Evolutionary conservation across 164 flowering plant genomes (phyloP), one percentile per base, ranked within the genome.

Genomic region (Cinnamomum micranthum): DNA sequence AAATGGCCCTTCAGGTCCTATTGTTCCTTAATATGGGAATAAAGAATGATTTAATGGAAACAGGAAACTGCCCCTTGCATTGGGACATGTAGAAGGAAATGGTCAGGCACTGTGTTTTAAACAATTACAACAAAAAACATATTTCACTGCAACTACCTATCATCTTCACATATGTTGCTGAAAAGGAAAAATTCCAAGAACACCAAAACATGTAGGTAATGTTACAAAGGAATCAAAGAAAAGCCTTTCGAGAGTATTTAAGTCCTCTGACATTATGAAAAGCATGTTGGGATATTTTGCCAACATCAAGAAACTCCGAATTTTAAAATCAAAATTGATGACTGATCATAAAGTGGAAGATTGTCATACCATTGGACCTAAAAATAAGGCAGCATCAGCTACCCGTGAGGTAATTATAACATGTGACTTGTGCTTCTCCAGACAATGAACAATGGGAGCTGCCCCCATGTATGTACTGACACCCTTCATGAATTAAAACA

Each of bases 351-450:
- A 11, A 22, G 20, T 59, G 23, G 14, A 58, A 0, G 59, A 17
- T 52, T 41, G 6, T 6, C 85, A 69, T 86, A 95, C 99, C 99
- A 95, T 92, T 80, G 99, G 98, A 69, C 80, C 99, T 80, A 95
- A 84, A 76, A 95, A 95, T 74, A 95, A 82, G 77, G 99, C 89
- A 73, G 97, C 97, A 88, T 95, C 99, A 68, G 98, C 98, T 75
- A 95, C 89, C 70, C 98, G 83, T 70, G 98, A 91, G 68, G 98
- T 93, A 68, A 95, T 88, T 66, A 95, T 72, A 72, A 95, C 93
- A 80, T 93, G 74, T 59, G 98, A 98, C 31, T 83, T 83, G 80
- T 92, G 86, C 82, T 79, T 92, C 74, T 92, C 95, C 73, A 95
- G 82, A 75, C 98, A 95, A 74, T 91, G 88, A 71, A 95, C 97